phyloP scores from a whole-genome alignment of 2,329 filamentous ascomycete species.

The Trichoderma sp. region DNA sequence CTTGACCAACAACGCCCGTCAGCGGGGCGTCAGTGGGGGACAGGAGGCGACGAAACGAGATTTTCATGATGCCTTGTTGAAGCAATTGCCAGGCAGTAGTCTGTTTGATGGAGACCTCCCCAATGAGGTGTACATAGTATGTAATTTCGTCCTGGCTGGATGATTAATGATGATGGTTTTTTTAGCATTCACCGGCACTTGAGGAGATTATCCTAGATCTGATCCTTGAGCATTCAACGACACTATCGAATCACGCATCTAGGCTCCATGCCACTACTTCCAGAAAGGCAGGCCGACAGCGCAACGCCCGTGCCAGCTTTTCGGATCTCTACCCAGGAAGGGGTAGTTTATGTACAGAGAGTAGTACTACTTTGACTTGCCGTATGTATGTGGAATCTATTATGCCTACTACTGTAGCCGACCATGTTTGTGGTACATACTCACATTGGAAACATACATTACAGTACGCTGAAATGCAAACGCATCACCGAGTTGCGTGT shows the following conservation, averaged over 20 bases:
- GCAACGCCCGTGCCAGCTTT: background rate
- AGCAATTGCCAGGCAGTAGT: background rate
- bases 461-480: background rate
- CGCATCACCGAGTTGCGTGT: background rate
- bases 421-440: background rate
- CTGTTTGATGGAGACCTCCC: background rate
- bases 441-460: background rate
- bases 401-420: background rate
- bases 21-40: background rate
- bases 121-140: background rate
- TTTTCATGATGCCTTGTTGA: background rate
- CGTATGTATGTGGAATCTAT: background rate
- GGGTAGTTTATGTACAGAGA: background rate
- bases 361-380: background rate
- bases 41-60: background rate
- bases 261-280: background rate
- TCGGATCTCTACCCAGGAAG: background rate
- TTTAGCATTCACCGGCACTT: background rate
- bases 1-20: background rate
- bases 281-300: background rate
- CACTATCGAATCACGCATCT: background rate
- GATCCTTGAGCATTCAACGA: background rate
- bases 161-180: background rate
- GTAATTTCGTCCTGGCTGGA: background rate
- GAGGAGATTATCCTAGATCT: background rate